phyloP scores from a whole-genome alignment of 139 green algal species.

The Chlorella sp. region DNA sequence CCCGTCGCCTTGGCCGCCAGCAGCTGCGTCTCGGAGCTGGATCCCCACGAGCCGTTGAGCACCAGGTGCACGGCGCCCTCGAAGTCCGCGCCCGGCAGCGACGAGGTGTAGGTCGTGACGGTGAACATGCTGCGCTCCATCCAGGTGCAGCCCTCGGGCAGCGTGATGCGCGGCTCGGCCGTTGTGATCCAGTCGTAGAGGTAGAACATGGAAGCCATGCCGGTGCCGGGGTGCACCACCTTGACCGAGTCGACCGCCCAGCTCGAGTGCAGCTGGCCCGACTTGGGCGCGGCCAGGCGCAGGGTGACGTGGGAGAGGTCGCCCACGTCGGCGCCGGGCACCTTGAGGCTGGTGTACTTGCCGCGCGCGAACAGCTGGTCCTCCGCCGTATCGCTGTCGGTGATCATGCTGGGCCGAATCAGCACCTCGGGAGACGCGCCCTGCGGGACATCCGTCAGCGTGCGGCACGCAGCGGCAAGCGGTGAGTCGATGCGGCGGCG shows the following conservation, averaged over 20 bases:
- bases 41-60: neutral
- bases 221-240: conserved; percentile 7
- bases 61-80: neutral
- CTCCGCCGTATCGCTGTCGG: neutral
- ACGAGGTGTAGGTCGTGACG: neutral
- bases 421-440: neutral
- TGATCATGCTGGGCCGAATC: neutral
- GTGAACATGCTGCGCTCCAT: neutral
- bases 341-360: neutral
- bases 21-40: neutral
- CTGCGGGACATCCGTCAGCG: too few species aligned
- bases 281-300: conserved; percentile 6
- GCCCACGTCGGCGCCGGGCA: conserved; percentile 10
- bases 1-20: neutral
- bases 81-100: conserved; percentile 3
- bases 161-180: neutral
- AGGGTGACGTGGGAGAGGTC: conserved; percentile 5
- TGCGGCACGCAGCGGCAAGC: too few species aligned
- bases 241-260: conserved; percentile 2
- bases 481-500: too few species aligned
- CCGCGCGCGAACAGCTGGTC: conserved; percentile 9
- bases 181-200: conserved; percentile 2
- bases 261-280: neutral
- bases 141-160: conserved; percentile 1
- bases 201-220: conserved; percentile 5